A percentile compares a stretch with the other conserved stretches of the same genome.
Evolutionary conservation across 2,329 filamentous ascomycete species (phyloP).

Genomic region (Epichloe gansuensis): DNA sequence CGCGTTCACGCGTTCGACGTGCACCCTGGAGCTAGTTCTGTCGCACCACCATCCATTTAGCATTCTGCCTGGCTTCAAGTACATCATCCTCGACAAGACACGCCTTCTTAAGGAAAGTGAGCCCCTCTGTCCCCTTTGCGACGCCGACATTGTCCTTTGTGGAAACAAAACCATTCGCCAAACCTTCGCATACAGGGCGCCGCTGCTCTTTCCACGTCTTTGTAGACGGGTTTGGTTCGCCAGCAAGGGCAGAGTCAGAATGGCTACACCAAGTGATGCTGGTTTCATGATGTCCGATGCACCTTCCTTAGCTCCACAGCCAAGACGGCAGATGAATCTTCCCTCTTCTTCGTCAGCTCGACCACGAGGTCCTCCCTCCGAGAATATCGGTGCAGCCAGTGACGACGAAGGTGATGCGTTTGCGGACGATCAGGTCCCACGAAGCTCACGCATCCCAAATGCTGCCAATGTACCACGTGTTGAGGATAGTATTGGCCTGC

Average conservation of each 20-base stretch:
- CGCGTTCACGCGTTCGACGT: conserved; percentile 14
- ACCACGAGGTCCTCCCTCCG: conserved; percentile 48
- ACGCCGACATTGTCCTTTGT: not conserved
- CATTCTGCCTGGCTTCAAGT: not conserved
- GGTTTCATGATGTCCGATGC: conserved; percentile 47
- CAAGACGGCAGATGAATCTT: conserved; percentile 29
- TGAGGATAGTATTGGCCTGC: conserved; percentile 63
- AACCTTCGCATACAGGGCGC: not conserved
- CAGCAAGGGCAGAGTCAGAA: conserved; percentile 11
- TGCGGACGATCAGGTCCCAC: conserved; percentile 51
- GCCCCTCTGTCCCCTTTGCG: not conserved
- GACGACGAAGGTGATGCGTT: conserved; percentile 52
- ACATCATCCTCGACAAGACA: not conserved
- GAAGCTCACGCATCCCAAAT: conserved; percentile 34
- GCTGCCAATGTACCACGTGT: conserved; percentile 51
- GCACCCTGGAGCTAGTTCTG: not conserved
- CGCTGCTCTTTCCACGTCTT: not conserved
- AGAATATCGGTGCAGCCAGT: conserved; percentile 46
- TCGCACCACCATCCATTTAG: not conserved
- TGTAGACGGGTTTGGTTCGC: not conserved
- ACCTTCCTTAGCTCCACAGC: conserved; percentile 30
- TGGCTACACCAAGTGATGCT: conserved; percentile 44
- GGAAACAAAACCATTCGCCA: not conserved
- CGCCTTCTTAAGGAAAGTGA: not conserved
- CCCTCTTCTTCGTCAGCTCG: conserved; percentile 41